Evolutionary conservation across 345 rosid species (phyloP).

Genomic region (Populus davidiana): DNA sequence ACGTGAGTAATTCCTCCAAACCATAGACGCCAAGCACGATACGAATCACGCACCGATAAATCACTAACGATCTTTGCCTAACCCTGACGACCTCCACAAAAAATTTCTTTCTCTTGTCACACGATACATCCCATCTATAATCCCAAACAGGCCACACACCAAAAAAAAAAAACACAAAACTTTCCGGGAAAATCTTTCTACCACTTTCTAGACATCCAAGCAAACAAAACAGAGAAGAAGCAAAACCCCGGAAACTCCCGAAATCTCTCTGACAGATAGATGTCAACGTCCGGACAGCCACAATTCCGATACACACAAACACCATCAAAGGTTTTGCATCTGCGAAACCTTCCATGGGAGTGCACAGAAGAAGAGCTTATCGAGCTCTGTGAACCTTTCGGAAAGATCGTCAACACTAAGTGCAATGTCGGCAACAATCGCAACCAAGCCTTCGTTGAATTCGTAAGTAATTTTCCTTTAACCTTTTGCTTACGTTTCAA

Average conservation of each 20-base stretch:
- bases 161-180: too few relatives aligned
- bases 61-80: background rate
- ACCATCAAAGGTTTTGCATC: slow-evolving; percentile 90
- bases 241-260: too few relatives aligned
- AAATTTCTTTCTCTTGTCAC: background rate
- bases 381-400: slow-evolving; percentile 90
- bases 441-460: slow-evolving; percentile 95
- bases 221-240: background rate
- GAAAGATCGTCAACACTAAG: slow-evolving; percentile 88
- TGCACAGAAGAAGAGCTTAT: slow-evolving; percentile 87
- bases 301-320: slow-evolving; percentile 96
- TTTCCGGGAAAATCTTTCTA: background rate
- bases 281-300: slow-evolving; percentile 76
- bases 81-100: background rate
- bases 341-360: slow-evolving; percentile 95
- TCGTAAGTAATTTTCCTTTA: slow-evolving; percentile 37
- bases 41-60: background rate
- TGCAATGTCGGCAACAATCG: slow-evolving; percentile 93
- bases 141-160: too few relatives aligned
- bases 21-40: background rate
- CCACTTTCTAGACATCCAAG: slow-evolving; percentile 24
- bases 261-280: slow-evolving; percentile 8
- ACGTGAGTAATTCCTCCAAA: background rate
- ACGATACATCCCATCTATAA: background rate
- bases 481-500: too few relatives aligned